phyloP scores from a whole-genome alignment of 2,329 filamentous ascomycete species.

The Blumeria hordei region DNA sequence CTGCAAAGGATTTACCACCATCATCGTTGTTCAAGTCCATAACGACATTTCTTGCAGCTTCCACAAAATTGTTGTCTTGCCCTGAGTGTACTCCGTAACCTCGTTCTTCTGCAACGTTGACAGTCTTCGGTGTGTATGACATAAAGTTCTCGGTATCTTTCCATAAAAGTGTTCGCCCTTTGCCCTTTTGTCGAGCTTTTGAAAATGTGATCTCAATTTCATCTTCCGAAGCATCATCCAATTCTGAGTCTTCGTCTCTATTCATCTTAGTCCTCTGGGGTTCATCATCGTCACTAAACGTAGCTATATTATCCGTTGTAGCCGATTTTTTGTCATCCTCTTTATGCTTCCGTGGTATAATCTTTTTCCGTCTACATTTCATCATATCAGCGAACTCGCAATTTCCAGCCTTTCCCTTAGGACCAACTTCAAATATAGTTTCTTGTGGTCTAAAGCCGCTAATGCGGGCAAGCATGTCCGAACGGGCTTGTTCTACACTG shows the following conservation, averaged over 20 bases:
- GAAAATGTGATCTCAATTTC: conserved; percentile 50
- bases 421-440: conserved; percentile 87
- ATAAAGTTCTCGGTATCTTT: conserved; percentile 85
- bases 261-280: conserved; percentile 13
- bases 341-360: conserved; percentile 27
- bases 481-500: conserved; percentile 43
- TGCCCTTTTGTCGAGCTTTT: conserved; percentile 27
- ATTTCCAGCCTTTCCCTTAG: conserved; percentile 36
- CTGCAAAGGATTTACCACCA: conserved; percentile 51
- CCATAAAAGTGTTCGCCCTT: conserved; percentile 37
- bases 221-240: conserved; percentile 30
- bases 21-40: conserved; percentile 94
- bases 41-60: conserved; percentile 62
- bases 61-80: conserved; percentile 49
- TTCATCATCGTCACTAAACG: conserved; percentile 7
- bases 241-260: conserved; percentile 18
- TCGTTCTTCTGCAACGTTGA: conserved; percentile 66
- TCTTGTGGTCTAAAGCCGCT: conserved; percentile 75
- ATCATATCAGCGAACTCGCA: conserved; percentile 51
- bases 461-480: conserved; percentile 71
- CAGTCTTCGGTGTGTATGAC: conserved; percentile 68
- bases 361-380: conserved; percentile 45
- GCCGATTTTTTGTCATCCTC: conserved; percentile 19
- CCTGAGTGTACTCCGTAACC: conserved; percentile 85
- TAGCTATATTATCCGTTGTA: conserved; percentile 15